Evolutionary conservation across 2,329 filamentous ascomycete genomes (phyloP), one percentile per base, ranked within the genome.

Genomic region (Sarocladium oryzae): DNA sequence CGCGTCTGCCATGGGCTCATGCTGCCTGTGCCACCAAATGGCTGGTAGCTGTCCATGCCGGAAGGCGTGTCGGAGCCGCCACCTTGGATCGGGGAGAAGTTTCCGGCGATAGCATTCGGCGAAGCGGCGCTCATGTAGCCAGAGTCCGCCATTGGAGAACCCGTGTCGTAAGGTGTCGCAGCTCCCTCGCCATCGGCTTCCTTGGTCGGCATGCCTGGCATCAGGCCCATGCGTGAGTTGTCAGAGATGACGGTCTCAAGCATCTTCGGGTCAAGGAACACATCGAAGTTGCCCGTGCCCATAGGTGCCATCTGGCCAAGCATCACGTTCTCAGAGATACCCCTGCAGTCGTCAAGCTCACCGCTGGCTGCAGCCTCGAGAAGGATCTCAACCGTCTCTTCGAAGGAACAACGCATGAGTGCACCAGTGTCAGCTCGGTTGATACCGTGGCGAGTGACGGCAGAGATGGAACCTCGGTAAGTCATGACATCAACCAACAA

Each of bases 241-340:
- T 96, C 91, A 48, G 89, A 90, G 53, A 95, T 90, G 62, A 95
- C 89, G 16, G 91, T 96, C 67, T 95, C 89, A 38, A 97, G 81
- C 89, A 99, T 95, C 70, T 88, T 88, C 57, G 90, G 90, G 65
- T 99, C 95, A 58, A 99, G 79, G 59, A 91, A 84, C 51, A 97
- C 84, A 57, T 99, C 90, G 61, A 99, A 92, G 69, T 96, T 90
- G 56, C 93, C 93, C 53, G 95, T 99, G 56, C 93, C 93, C 79
- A 96, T 92, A 26, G 95, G 93, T 4, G 95, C 93, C 71, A 97
- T 82, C 72, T 99, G 93, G 56, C 93, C 93, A 56, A 99, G 81
- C 82, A 99, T 99, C 65, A 99, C 86, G 73, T 99, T 99, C 73
- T 99, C 93, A 15, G 93, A 97, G 49, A 99, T 92, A 77, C 93